A percentile compares a stretch with the other conserved stretches of the same genome.
phyloP scores from a whole-genome alignment of 148 eudicot species.

The Amaranthus palmeri region DNA sequence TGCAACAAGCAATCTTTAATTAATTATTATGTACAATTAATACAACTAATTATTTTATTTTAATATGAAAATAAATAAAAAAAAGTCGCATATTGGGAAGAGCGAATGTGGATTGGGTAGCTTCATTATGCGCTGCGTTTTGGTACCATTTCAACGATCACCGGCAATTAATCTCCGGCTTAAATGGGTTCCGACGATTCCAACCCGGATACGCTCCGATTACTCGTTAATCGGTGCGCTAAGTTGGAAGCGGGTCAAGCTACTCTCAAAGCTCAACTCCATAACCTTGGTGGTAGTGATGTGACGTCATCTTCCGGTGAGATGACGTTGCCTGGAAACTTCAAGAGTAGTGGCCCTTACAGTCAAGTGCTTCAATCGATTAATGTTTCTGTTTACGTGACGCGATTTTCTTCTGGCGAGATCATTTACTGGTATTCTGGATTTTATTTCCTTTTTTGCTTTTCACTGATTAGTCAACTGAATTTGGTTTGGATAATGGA shows the following conservation, averaged over 20 bases:
- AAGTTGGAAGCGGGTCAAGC: slow-evolving; percentile 27
- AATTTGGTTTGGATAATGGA: neutral
- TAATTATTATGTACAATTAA: neutral
- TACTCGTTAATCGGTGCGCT: slow-evolving; percentile 26
- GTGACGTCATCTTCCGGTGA: slow-evolving; percentile 10
- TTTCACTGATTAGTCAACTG: neutral
- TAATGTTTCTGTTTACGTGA: slow-evolving; percentile 24
- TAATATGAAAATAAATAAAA: neutral
- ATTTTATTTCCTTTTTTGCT: neutral
- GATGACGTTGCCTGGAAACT: slow-evolving; percentile 21
- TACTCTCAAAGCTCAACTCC: slow-evolving; percentile 17
- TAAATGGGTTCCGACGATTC: slow-evolving; percentile 27
- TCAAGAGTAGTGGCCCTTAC: slow-evolving; percentile 12
- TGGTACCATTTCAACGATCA: neutral
- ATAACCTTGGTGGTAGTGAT: neutral
- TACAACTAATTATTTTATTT: neutral
- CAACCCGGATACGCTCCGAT: slow-evolving; percentile 9
- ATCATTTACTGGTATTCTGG: slow-evolving; percentile 19
- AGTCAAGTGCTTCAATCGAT: slow-evolving; percentile 27
- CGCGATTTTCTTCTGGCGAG: slow-evolving; percentile 16
- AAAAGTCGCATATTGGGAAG: neutral
- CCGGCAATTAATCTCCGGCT: slow-evolving; percentile 18
- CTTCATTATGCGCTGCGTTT: slow-evolving; percentile 16
- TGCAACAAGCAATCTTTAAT: neutral
- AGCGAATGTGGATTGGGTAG: too few species aligned